Base-by-base conservation (phyloP, 2,329 filamentous ascomycete genomes). In the Aspergillus tubingensis region DNA sequence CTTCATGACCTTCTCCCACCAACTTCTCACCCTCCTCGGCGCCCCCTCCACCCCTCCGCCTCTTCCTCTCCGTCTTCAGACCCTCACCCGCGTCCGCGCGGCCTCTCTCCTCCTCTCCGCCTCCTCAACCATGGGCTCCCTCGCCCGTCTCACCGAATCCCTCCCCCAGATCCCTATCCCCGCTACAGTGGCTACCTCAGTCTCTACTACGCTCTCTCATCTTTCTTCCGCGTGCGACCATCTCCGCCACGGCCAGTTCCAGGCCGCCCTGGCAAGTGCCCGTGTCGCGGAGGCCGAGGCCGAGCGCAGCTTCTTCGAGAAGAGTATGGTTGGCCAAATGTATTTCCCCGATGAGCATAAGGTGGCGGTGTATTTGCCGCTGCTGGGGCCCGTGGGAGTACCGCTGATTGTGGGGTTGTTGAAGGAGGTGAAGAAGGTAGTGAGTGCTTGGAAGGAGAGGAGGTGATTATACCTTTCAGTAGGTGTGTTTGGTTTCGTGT, bases 301-400 rank as follows among this genome's bases (percentile, higher is more conserved):
- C 0, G 95, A 99, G 75, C 88, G 90, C 62, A 94, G 94, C 0
- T 99, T 99, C 77, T 99, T 99, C 68, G 95, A 99, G 77, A 96
- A 96, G 78, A 96, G 91, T 72, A 99, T 99, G 95, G 95, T 99
- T 11, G 95, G 93, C 0, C 95, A 98, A 79, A 88, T 98, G 2
- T 99, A 98, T 76, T 99, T 99, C 76, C 95, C 95, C 0, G 95
- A 99, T 72, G 95, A 99, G 79, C 95, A 99, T 76, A 99, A 98
- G 77, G 86, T 99, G 23, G 95, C 95, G 0, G 95, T 99, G 0
- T 99, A 99, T 74, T 78, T 99, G 68, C 95, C 95, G 1, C 79
- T 99, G 10, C 79, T 99, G 43, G 95, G 95, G 0, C 95, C 95
- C 0, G 88, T 98, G 43, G 92, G 91, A 4, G 94, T 98, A 11